Evolutionary conservation across 345 rosid species (phyloP).

Genomic region (Bruguiera sexangula): DNA sequence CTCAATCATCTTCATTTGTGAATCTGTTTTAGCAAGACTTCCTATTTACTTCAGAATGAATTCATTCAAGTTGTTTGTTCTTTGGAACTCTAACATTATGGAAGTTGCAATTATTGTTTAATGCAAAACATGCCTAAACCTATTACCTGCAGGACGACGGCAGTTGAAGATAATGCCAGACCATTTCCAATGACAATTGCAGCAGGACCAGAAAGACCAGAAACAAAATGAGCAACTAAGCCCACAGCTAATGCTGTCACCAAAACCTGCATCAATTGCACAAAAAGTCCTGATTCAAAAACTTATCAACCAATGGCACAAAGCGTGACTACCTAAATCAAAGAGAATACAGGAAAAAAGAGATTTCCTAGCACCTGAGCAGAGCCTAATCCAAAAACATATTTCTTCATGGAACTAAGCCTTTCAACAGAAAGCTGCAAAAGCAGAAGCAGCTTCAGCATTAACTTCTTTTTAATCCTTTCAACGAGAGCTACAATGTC

Average conservation of each 20-base stretch:
- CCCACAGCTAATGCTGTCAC: constrained; percentile 89
- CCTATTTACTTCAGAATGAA: constrained; percentile 1
- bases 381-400: constrained; percentile 95
- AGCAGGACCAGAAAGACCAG: constrained; percentile 88
- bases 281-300: constrained; percentile 15
- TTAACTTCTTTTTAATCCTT: constrained; percentile 14
- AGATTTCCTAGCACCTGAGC: constrained; percentile 62
- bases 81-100: not conserved
- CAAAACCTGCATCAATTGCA: constrained; percentile 63
- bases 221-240: constrained; percentile 67
- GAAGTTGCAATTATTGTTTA: constrained; percentile 1
- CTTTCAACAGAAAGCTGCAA: constrained; percentile 97
- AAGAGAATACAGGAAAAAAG: constrained; percentile 1
- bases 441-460: constrained; percentile 28
- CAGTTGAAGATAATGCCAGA: constrained; percentile 93
- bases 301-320: constrained; percentile 4
- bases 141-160: constrained; percentile 90
- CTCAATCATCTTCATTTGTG: not conserved
- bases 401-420: constrained; percentile 98
- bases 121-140: constrained; percentile 16
- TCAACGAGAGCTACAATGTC: constrained; percentile 15
- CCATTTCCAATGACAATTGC: constrained; percentile 97
- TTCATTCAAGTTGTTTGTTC: constrained; percentile 1
- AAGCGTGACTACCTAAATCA: constrained; percentile 5
- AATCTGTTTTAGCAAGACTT: constrained; percentile 18